phyloP scores from a whole-genome alignment of 2,329 filamentous ascomycete species.

The Paecilomyces fulvus region DNA sequence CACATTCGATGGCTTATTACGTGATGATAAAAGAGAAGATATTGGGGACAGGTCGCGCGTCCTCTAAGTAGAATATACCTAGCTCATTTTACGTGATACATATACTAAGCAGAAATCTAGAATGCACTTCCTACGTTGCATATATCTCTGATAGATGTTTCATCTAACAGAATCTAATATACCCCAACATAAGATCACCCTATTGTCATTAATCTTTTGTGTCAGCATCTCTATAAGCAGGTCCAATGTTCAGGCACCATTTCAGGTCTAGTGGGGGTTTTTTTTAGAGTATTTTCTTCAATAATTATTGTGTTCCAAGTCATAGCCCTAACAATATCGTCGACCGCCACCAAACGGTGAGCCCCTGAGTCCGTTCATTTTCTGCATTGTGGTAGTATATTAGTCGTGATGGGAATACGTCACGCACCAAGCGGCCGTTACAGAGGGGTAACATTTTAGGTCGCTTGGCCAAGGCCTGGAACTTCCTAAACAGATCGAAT shows the following conservation, averaged over 20 bases:
- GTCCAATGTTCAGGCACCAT: not conserved
- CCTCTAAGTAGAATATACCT: not conserved
- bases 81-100: not conserved
- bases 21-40: not conserved
- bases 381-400: not conserved
- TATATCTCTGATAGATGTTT: too few species aligned
- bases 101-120: not conserved
- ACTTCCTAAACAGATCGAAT: not conserved
- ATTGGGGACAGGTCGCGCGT: not conserved
- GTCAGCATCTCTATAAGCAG: not conserved
- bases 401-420: not conserved
- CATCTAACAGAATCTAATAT: too few species aligned
- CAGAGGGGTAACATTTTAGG: not conserved
- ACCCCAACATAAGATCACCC: too few species aligned
- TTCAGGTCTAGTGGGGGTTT: not conserved
- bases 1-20: not conserved
- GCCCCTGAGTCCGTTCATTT: not conserved
- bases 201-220: not conserved
- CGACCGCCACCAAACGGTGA: not conserved
- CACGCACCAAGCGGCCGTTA: not conserved
- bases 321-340: too few species aligned
- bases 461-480: not conserved
- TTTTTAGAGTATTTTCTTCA: not conserved
- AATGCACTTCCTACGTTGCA: too few species aligned
- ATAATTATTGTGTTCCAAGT: not conserved